Base-by-base conservation (phyloP, 1,284 basidiomycete genomes). In the Leccinum fallax region DNA sequence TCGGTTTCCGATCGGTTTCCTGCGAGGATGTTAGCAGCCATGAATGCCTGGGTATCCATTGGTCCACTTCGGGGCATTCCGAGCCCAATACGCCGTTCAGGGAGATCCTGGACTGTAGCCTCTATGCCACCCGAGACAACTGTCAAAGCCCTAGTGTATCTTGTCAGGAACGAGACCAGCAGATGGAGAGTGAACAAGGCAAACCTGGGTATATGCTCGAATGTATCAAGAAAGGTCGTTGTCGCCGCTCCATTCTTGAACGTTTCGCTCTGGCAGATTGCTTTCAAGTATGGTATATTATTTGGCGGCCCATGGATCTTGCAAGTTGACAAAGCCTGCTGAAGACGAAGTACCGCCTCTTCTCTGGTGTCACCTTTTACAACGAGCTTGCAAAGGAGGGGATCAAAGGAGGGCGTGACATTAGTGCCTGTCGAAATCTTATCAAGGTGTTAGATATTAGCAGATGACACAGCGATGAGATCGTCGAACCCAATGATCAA, bases 31-130 rank as follows among this genome's bases (percentile, higher is more conserved):
- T 91, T 91, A 11, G 84, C 89, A 0, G 80, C 76, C 48, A 81
- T 76, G 69, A 89, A 85, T 0, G 88, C 84, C 7, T 86, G 72
- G 10, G 78, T 67, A 69, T 92, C 90, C 82, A 88, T 86, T 0
- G 88, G 85, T 0, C 90, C 90, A 61, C 85, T 84, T n/a, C 77
- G 80, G 0, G 90, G 90, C 9, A 91, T 81, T 13, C 90, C 89
- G 49, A 84, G 76, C 0, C 85, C 84, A 1, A 83, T 77, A 0
- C 71, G 74, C 15, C 90, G 79, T 1, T 85, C 85, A 2, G 88
- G 87, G 21, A 85, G 79, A 67, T 90, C 87, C 69, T 92, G 90
- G 0, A 91, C 78, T 0, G 85, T 83, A 2, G 83, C 82, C 46
- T 86, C 85, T 21, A 90, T 76, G 0, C 89, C 88, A 0, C 83